Evolutionary conservation across 768 basidiomycete genomes (phyloP).

Genomic region (Lactarius psammicola): DNA sequence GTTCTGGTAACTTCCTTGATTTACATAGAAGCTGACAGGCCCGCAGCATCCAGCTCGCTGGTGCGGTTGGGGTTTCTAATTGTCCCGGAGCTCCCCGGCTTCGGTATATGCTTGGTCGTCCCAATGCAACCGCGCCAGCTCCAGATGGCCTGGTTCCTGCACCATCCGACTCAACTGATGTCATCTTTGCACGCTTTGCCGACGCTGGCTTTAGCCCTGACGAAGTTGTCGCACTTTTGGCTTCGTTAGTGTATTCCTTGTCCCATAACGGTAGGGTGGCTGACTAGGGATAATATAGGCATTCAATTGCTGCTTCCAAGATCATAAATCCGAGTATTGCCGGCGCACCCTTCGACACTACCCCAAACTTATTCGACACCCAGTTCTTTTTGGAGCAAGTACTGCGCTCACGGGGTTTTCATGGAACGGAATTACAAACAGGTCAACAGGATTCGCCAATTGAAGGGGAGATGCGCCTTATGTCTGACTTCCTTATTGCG

Average conservation of each 20-base stretch:
- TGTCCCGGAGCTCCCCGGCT: constrained; percentile 43
- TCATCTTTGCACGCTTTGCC: constrained; percentile 35
- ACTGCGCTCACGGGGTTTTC: constrained; percentile 45
- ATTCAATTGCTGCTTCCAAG: constrained; percentile 29
- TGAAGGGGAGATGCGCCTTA: constrained; percentile 44
- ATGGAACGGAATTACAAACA: constrained; percentile 39
- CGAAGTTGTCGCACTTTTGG: constrained; percentile 39
- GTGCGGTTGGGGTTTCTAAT: constrained; percentile 39
- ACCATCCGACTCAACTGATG: constrained; percentile 32
- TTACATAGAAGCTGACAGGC: neutral
- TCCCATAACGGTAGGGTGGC: constrained; percentile 30
- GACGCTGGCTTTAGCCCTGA: constrained; percentile 38
- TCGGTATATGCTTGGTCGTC: constrained; percentile 41
- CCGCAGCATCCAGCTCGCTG: constrained; percentile 38
- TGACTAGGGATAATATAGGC: constrained; percentile 8
- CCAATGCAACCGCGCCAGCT: constrained; percentile 34
- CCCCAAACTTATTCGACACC: constrained; percentile 44
- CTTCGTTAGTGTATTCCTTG: constrained; percentile 32
- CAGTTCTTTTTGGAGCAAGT: constrained; percentile 47
- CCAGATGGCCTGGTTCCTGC: constrained; percentile 37
- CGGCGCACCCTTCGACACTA: constrained; percentile 47
- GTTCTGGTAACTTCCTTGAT: constrained; percentile 16
- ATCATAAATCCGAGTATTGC: constrained; percentile 32
- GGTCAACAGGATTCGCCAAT: constrained; percentile 44
- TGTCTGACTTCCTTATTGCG: constrained; percentile 40